A percentile compares a stretch with the other conserved stretches of the same genome.
These are phyloP conservation scores for Fusarium austroafricanum DNA, from an alignment of 2,329 filamentous ascomycete genomes.

Conservation along the genomic window DNA sequence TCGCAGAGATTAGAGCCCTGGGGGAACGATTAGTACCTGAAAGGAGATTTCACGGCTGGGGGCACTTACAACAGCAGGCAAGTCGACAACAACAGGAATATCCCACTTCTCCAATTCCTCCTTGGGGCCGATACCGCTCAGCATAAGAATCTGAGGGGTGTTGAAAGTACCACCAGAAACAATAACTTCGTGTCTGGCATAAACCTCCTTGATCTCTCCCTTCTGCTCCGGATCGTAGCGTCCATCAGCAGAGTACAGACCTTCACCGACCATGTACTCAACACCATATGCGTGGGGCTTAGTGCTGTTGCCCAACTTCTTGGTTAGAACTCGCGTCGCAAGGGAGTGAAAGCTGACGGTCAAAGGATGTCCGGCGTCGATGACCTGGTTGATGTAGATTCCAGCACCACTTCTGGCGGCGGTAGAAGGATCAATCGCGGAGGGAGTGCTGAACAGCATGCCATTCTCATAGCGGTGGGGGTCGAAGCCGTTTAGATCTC, in stretches of 20 bases:
- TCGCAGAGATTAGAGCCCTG: not conserved
- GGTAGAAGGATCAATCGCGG: not conserved
- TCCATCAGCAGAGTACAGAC: not conserved
- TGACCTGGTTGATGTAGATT: slow-evolving; percentile 6
- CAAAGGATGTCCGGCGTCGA: slow-evolving; percentile 3
- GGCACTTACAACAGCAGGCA: not conserved
- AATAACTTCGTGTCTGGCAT: slow-evolving; percentile 3
- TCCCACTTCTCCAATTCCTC: not conserved
- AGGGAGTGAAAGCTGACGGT: slow-evolving; percentile 10
- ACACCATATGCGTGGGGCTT: slow-evolving; percentile 1
- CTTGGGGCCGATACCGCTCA: not conserved
- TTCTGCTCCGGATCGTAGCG: slow-evolving; percentile 3
- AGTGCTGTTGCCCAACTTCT: not conserved
- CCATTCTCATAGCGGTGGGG: not conserved
- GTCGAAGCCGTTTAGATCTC: not conserved
- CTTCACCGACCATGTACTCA: slow-evolving; percentile 13
- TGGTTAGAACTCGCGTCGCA: not conserved
- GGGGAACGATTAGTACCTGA: fast-evolving
- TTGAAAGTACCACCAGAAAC: slow-evolving; percentile 1
- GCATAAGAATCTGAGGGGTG: slow-evolving; percentile 1
- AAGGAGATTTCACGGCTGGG: fast-evolving
- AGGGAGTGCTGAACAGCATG: not conserved
- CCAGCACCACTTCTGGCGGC: not conserved
- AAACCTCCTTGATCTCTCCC: not conserved
- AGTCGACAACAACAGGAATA: not conserved